Evolutionary conservation across 441 rosid genomes (phyloP).

Genomic region (Melastoma candidum): DNA sequence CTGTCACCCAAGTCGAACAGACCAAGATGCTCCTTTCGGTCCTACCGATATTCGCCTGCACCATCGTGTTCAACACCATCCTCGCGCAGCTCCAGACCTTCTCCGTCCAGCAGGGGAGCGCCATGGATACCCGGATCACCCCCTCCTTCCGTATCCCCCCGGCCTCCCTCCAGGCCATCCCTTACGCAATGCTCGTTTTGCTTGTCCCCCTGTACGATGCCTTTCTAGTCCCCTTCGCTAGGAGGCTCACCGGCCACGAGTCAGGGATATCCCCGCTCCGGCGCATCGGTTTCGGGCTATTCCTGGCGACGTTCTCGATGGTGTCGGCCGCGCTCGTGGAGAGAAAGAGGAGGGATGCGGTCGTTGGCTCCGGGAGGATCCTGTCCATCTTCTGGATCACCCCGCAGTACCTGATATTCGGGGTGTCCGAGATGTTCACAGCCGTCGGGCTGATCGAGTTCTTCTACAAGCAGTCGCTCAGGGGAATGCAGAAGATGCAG

Average conservation of each 20-base stretch:
- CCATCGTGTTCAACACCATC: slow-evolving; percentile 80
- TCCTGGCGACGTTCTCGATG: too few relatives aligned
- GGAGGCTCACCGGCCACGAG: slow-evolving; percentile 52
- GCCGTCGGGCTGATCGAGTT: too few relatives aligned
- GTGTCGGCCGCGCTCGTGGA: slow-evolving; percentile 9
- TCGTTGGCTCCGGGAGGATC: slow-evolving; percentile 15
- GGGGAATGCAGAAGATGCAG: slow-evolving; percentile 39
- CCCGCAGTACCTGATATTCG: too few relatives aligned
- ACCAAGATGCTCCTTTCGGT: slow-evolving; percentile 62
- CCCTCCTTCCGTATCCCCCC: slow-evolving; percentile 68
- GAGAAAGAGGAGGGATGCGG: slow-evolving; percentile 57
- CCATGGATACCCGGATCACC: slow-evolving; percentile 58
- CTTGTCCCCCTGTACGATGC: slow-evolving; percentile 71
- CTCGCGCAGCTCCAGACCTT: slow-evolving; percentile 93
- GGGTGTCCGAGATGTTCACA: too few relatives aligned
- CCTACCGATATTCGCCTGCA: slow-evolving; percentile 75
- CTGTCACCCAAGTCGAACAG: slow-evolving; percentile 68
- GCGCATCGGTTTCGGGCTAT: slow-evolving; percentile 13
- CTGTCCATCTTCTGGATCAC: too few relatives aligned
- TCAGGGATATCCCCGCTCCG: slow-evolving; percentile 71
- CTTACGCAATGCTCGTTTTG: slow-evolving; percentile 68
- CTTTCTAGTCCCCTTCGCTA: slow-evolving; percentile 58
- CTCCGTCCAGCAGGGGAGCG: slow-evolving; percentile 80
- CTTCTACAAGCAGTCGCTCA: slow-evolving; percentile 33
- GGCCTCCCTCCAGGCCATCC: slow-evolving; percentile 82